Evolutionary conservation across 371 early-diverging fungal genomes (phyloP), one percentile per base, ranked within the genome.

Genomic region (Mucor velutinosus): DNA sequence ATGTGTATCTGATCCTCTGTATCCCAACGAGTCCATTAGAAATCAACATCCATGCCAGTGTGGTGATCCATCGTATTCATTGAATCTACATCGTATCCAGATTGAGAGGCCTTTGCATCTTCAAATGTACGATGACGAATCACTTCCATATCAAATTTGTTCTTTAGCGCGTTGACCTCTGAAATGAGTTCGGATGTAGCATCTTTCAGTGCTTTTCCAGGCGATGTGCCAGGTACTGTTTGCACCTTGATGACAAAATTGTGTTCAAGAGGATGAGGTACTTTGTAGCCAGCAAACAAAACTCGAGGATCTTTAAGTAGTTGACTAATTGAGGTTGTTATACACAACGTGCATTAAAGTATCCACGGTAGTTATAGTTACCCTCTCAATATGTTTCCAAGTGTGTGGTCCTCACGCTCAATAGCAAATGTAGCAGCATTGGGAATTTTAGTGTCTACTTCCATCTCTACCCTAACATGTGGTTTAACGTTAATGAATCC

Each of bases 251-350:
- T 80, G 23, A 94, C 76, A 55, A 97, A 89, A 64, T 89, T 86
- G 79, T 96, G 95, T 74, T 98, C 96, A 10, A 99, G 87, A 33
- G 99, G 99, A 77, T 99, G 99, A 17, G 99, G 99, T 63, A 95
- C 84, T 69, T 95, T 95, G 86, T 99, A 99, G 56, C 97, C 99
- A 19, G 97, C 95, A 86, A 99, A 99, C 53, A 95, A 77, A 4
- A 99, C 98, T 67, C 93, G 90, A 15, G 92, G 91, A 81, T 99
- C 92, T 70, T 94, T 91, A 33, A 97, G 83, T 23, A 99, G 81
- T 82, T 95, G 92, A 79, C 95, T 95, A 60, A 4, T 14, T 1
- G 4, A 37, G 14, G 4, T 8, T 37, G 37, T 37, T 37, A 37
- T 37, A 37, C 2, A 33, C 37, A 37, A 37, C 37, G 37, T 37